Conservation (phyloP, 2,329 filamentous ascomycete genomes). For the Dendrostoma leiphaemia region DNA sequence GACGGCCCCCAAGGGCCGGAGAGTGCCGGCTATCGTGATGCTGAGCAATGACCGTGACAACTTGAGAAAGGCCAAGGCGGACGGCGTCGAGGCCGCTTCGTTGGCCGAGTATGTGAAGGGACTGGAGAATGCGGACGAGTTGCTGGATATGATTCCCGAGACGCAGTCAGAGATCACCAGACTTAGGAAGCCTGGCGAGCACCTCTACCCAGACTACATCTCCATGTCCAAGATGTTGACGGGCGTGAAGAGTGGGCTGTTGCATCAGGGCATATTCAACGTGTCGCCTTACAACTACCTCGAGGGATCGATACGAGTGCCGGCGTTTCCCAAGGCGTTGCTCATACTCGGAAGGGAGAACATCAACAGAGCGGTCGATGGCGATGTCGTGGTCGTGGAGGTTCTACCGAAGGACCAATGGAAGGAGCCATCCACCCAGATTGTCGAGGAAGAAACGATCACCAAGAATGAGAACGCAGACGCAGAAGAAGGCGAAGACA, state of each 20-base stretch:
- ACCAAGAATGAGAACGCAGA: constrained; percentile 95
- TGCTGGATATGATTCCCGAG: constrained; percentile 92
- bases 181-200: constrained; percentile 61
- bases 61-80: constrained; percentile 74
- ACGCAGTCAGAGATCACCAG: constrained; percentile 65
- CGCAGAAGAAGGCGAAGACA: constrained; percentile 67
- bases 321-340: constrained; percentile 85
- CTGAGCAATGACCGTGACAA: constrained; percentile 92
- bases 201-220: constrained; percentile 87
- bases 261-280: constrained; percentile 95
- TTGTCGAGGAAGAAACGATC: constrained; percentile 89
- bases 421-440: constrained; percentile 94
- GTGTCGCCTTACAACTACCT: constrained; percentile 98
- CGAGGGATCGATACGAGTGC: constrained; percentile 86
- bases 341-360: constrained; percentile 90
- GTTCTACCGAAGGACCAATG: constrained; percentile 92
- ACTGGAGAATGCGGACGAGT: constrained; percentile 77
- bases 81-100: constrained; percentile 68
- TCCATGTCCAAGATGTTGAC: constrained; percentile 92
- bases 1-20: constrained; percentile 50
- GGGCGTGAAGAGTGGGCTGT: constrained; percentile 78
- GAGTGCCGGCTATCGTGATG: constrained; percentile 79
- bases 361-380: constrained; percentile 90
- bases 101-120: constrained; percentile 77
- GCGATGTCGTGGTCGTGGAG: constrained; percentile 90